Base-by-base conservation (phyloP, 306 rosid genomes). In the Gleditsia sinensis region DNA sequence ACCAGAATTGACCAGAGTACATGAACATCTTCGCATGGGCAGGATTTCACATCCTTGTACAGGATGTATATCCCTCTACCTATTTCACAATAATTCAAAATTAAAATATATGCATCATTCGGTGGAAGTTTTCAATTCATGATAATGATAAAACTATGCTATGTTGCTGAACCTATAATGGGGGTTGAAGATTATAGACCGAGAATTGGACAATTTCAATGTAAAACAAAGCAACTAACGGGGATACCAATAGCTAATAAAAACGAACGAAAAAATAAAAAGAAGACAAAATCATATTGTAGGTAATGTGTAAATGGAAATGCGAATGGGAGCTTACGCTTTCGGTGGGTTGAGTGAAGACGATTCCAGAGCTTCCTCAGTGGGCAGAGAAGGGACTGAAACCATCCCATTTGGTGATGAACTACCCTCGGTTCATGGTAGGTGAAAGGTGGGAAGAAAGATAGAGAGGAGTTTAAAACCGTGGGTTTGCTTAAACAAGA, bases 1-100 rank as follows among this genome's bases (percentile, higher is more conserved):
- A 90, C 89, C 78, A 90, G 76, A 34, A 90, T 88, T 59, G 96
- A 86, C 96, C 96, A 90, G 0, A 90, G 85, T 9, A 84, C 87
- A 10, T 88, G 92, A 63, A 90, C 96, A 79, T 90, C 96, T 79
- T 90, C 89, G 17, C 89, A 80, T 6, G 87, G 89, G 30, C 96
- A 90, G 0, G 91, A 90, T 80, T 86, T 90, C 74, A 90, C 96
- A 77, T 90, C 92, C 76, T 88, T 86, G 69, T 88, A 90, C 45
- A 90, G 33, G 43, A 88, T 82, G 85, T 88, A 86, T 75, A 90
- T 73, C 11, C 92, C 92, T 60, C 80, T 84, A 1, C 87, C 92
- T 87, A 75, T 11, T 34, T 3, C 42, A 54, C 13, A 37, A 67
- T 4, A 33, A 13, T 3, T 3, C 39, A 7, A 62, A 59, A 7